These are phyloP conservation scores for Suillus alpinus DNA, from an alignment of 768 basidiomycete genomes.

Conservation along the genomic window DNA sequence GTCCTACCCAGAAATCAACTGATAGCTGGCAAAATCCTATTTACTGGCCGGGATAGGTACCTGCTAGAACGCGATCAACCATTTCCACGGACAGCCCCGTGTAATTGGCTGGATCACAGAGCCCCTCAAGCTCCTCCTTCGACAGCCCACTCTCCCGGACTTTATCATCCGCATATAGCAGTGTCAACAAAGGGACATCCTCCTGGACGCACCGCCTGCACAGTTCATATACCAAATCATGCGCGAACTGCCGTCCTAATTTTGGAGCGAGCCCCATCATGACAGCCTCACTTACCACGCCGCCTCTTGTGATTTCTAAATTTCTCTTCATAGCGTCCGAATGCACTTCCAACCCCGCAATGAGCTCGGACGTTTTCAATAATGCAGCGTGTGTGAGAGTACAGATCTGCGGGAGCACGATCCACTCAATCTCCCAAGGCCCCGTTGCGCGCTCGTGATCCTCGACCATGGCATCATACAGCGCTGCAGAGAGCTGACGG, in stretches of 20 bases:
- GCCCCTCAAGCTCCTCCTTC: conserved; percentile 23
- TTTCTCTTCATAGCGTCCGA: conserved; percentile 40
- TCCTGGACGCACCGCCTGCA: conserved; percentile 31
- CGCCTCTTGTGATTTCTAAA: conserved; percentile 36
- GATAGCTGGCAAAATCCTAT: neutral
- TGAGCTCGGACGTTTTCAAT: conserved; percentile 33
- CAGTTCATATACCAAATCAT: conserved; percentile 43
- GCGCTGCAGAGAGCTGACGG: conserved; percentile 35
- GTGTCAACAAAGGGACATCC: conserved; percentile 30
- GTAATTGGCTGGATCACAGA: conserved; percentile 41
- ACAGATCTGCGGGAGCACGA: conserved; percentile 42
- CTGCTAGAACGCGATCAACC: conserved; percentile 15
- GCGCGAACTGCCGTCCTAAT: conserved; percentile 44
- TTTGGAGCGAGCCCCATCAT: conserved; percentile 45
- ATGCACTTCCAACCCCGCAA: conserved; percentile 41
- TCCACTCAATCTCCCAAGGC: conserved; percentile 53
- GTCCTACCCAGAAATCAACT: neutral
- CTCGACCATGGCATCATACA: conserved; percentile 47
- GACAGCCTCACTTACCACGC: conserved; percentile 43
- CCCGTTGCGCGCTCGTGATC: conserved; percentile 49
- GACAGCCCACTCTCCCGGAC: conserved; percentile 24
- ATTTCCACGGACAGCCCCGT: conserved; percentile 35
- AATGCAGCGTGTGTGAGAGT: conserved; percentile 41
- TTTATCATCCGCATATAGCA: conserved; percentile 28
- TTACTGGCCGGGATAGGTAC: neutral